These are phyloP conservation scores for Ascodesmis nigricans DNA, from an alignment of 495 filamentous ascomycete genomes.

Conservation along the genomic window DNA sequence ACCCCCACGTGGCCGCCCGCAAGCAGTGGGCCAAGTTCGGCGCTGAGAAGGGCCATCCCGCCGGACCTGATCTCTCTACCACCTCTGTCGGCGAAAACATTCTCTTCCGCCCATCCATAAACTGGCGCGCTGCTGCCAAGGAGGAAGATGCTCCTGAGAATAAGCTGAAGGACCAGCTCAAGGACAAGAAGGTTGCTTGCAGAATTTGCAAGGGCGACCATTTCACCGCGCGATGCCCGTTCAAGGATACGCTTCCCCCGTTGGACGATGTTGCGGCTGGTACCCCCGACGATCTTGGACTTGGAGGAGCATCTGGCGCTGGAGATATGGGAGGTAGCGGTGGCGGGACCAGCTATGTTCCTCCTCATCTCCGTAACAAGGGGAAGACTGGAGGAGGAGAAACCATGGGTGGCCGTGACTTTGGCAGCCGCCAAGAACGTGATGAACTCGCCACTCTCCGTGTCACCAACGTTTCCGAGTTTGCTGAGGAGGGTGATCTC, in stretches of 20 bases:
- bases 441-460: constrained; percentile 89
- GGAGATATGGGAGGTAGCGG: constrained; percentile 34
- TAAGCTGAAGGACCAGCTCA: constrained; percentile 75
- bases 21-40: constrained; percentile 86
- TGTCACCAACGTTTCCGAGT: constrained; percentile 94
- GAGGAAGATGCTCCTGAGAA: constrained; percentile 57
- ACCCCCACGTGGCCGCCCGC: constrained; percentile 87
- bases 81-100: constrained; percentile 94
- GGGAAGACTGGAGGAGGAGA: constrained; percentile 47
- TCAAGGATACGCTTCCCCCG: constrained; percentile 62
- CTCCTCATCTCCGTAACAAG: constrained; percentile 69
- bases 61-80: constrained; percentile 56
- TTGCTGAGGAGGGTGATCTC: constrained; percentile 85
- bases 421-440: constrained; percentile 63
- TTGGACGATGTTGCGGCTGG: constrained; percentile 34
- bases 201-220: constrained; percentile 96
- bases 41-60: constrained; percentile 46
- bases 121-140: constrained; percentile 75
- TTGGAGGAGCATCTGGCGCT: constrained; percentile 24
- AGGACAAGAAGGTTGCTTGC: constrained; percentile 99
- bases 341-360: constrained; percentile 63
- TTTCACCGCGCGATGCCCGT: constrained; percentile 79
- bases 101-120: constrained; percentile 67
- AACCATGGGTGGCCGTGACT: constrained; percentile 74
- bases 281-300: too few relatives aligned